A percentile compares a stretch with the other conserved stretches of the same genome.
phyloP scores from a whole-genome alignment of 768 basidiomycete species.

The Pulveroboletus sp. region DNA sequence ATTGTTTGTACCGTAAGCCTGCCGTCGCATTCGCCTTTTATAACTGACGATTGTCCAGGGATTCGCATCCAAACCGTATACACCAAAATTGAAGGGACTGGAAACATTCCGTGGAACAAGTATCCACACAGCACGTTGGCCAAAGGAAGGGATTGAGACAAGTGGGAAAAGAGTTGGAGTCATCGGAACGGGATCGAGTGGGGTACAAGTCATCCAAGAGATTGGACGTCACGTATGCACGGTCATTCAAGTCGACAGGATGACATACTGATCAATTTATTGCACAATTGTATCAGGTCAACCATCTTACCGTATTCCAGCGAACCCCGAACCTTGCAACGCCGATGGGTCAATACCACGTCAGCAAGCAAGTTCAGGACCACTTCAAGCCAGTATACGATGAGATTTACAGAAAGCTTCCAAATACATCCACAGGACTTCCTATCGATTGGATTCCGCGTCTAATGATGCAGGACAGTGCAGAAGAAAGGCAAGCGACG shows the following conservation, averaged over 20 bases:
- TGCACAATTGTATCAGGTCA: neutral
- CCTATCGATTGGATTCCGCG: neutral
- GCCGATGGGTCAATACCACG: slow-evolving; percentile 7
- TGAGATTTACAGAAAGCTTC: slow-evolving; percentile 3
- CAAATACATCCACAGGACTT: neutral
- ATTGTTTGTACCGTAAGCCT: slow-evolving; percentile 11
- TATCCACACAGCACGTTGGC: slow-evolving; percentile 11
- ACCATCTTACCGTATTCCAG: slow-evolving; percentile 11
- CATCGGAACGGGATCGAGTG: slow-evolving; percentile 17
- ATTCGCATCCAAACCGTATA: slow-evolving; percentile 8
- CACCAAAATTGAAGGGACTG: slow-evolving; percentile 7
- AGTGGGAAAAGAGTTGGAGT: slow-evolving; percentile 11
- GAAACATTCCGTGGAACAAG: slow-evolving; percentile 6
- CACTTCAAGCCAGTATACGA: slow-evolving; percentile 11
- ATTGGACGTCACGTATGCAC: slow-evolving; percentile 7
- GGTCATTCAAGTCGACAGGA: neutral
- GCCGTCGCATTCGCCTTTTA: neutral
- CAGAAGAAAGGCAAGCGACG: slow-evolving; percentile 6
- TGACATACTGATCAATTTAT: neutral
- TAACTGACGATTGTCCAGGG: slow-evolving; percentile 2
- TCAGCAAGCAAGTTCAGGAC: slow-evolving; percentile 8
- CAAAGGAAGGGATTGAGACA: slow-evolving; percentile 13
- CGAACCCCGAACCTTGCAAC: slow-evolving; percentile 13
- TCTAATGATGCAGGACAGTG: slow-evolving; percentile 6
- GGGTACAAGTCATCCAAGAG: slow-evolving; percentile 12